A percentile compares a stretch with the other conserved stretches of the same genome.
These are phyloP conservation scores for Boletus tylopilopsis DNA, from an alignment of 768 basidiomycete genomes.

Conservation along the genomic window DNA sequence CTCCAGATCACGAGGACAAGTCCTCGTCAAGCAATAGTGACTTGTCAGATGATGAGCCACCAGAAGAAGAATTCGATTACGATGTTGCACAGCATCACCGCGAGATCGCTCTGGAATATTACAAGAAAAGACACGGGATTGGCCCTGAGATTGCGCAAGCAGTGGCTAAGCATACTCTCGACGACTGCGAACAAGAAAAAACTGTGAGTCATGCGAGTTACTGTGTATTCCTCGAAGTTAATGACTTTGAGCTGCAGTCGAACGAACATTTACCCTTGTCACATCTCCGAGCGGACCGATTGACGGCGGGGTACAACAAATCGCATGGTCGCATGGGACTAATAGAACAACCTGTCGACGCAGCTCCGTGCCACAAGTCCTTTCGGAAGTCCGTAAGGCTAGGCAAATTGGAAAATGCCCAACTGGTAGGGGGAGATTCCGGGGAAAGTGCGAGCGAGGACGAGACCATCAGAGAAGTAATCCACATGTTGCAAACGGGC, in stretches of 20 bases:
- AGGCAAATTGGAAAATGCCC: conserved; percentile 53
- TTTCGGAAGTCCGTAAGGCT: conserved; percentile 50
- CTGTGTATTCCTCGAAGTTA: conserved; percentile 1
- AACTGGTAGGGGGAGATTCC: conserved; percentile 47
- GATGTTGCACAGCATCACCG: conserved; percentile 67
- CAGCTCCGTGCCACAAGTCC: conserved; percentile 43
- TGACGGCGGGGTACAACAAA: conserved; percentile 47
- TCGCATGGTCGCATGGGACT: conserved; percentile 35
- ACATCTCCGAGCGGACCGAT: conserved; percentile 58
- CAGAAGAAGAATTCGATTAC: conserved; percentile 52
- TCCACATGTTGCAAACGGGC: conserved; percentile 49
- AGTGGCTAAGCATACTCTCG: conserved; percentile 45
- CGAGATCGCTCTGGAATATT: conserved; percentile 70
- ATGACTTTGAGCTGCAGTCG: conserved; percentile 26
- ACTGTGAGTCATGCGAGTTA: conserved; percentile 32
- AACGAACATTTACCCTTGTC: conserved; percentile 53
- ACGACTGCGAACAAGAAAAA: conserved; percentile 42
- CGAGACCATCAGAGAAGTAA: conserved; percentile 44
- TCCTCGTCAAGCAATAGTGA: conserved; percentile 24
- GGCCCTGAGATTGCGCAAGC: conserved; percentile 50
- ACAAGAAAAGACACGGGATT: conserved; percentile 55
- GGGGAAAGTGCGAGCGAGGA: conserved; percentile 56
- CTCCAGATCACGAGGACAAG: conserved; percentile 15
- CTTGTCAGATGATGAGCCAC: conserved; percentile 36
- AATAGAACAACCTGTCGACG: conserved; percentile 39